Percentiles rank a stretch among this genome's conserved stretches.
phyloP scores from a whole-genome alignment of 371 early-diverging fungal genomes.

The Mortierella sp. region DNA sequence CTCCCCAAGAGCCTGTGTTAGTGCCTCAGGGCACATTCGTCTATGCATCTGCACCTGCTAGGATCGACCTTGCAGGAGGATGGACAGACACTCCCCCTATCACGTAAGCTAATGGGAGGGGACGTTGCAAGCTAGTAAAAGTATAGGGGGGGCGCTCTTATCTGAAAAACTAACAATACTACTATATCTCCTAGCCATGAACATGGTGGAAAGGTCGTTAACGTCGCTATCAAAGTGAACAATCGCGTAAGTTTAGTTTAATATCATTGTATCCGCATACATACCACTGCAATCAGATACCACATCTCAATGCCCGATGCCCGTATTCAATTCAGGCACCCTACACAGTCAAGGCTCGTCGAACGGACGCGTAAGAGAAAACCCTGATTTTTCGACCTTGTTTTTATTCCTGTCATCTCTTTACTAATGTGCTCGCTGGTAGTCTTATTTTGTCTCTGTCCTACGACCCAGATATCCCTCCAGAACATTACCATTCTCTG shows the following conservation, averaged over 20 bases:
- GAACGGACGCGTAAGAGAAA: conserved; percentile 23
- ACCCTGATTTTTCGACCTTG: not conserved
- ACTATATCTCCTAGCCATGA: conserved; percentile 22
- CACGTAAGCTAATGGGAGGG: conserved; percentile 17
- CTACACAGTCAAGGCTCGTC: conserved; percentile 29
- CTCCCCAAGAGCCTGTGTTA: not conserved
- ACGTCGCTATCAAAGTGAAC: conserved; percentile 46
- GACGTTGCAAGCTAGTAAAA: not conserved
- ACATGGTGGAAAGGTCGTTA: conserved; percentile 48
- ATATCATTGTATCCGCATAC: not conserved
- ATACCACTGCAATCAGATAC: not conserved
- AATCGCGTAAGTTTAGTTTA: conserved; percentile 16
- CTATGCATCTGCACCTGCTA: conserved; percentile 38
- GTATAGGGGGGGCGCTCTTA: not conserved
- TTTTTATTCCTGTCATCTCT: not conserved
- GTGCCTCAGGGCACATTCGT: conserved; percentile 43
- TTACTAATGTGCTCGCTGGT: not conserved
- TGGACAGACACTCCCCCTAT: conserved; percentile 48
- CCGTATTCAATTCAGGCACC: conserved; percentile 8
- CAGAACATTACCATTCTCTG: conserved; percentile 26
- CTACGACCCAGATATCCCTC: conserved; percentile 24
- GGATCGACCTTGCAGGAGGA: conserved; percentile 47
- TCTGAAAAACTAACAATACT: not conserved
- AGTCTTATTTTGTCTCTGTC: conserved; percentile 41
- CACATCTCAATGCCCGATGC: not conserved